Evolutionary conservation across 352 stramenopile genomes (phyloP), one percentile per base, ranked within the genome.

Genomic region (Globisporangium acanthophoron): DNA sequence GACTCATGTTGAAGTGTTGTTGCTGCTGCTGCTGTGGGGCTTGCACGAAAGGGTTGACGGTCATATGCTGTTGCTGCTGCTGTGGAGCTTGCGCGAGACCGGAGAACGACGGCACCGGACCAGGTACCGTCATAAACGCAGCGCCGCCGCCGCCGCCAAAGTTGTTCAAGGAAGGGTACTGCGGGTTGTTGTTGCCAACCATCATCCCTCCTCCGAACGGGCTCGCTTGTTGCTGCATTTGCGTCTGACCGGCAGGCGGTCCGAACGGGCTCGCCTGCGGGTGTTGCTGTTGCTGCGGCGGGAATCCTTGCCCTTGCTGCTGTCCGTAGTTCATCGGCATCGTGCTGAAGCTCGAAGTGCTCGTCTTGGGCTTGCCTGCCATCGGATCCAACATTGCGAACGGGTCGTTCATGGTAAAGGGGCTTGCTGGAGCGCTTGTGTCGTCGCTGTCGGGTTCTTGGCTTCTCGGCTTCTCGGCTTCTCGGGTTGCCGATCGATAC

Each of bases 41-140:
- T 7, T 61, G 65, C 59, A 66, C 66, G 54, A 67, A 72, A 20
- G 50, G 35, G 21, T 58, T 64, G 7, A 3, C 31, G 3, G 41
- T 33, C 51, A 58, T 58, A 2, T 59, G 56, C 20, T 59, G 56
- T 50, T 71, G 71, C 43, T 75, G 70, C 35, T 70, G 69, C 27
- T 62, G 62, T 21, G 59, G 56, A 41, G 58, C 54, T 51, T 41
- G 58, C 1, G 67, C 55, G 3, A 87, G 65, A 6, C 78, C 69
- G 11, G 53, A 61, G 49, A 89, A 86, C 33, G 71, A 61, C 20
- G 70, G 31, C 49, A 54, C 67, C 0, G 69, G 62, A 1, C 70
- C 73, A 15, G 80, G 74, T 29, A 84, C 74, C 6, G 76, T 89
- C 76, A 89, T 89, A 66, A 89, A 89, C 43, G 70, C 69, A 5